Base-by-base conservation (phyloP, 345 rosid genomes). In the Rubroshorea leprosula region DNA sequence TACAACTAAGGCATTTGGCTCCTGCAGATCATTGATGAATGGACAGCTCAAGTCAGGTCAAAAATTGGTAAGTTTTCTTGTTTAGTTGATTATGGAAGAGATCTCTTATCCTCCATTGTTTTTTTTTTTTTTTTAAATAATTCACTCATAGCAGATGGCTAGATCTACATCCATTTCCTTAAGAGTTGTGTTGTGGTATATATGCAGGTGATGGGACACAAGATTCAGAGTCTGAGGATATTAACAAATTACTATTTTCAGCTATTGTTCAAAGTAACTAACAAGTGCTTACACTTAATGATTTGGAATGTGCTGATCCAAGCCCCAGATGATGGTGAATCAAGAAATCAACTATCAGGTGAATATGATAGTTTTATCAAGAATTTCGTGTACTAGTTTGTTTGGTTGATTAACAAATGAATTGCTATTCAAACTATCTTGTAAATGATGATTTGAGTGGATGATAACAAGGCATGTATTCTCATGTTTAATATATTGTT, bases 41-140 rank as follows among this genome's bases (percentile, higher is more conserved):
- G 98, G 98, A 84, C 86, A 19, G 63, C 21, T 66, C 97, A 84
- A 76, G 82, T 92, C 67, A 76, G 82, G 70, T 64, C 93, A 22
- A 78, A 83, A 76, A 72, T 79, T 65, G 84, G 98, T 82, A 73
- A 69, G 47, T 4, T 9, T 29, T 4, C 35, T n/a, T n/a, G n/a
- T n/a, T n/a, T n/a, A n/a, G n/a, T n/a, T n/a, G n/a, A n/a, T n/a
- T n/a, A n/a, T n/a, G n/a, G n/a, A n/a, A n/a, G n/a, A 29, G 9
- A 29, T 4, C 35, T 4, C 35, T 29, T 9, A 4, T 29, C 35
- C 4, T 29, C 35, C 4, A 9, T 4, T 4, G 35, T 29, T 9
- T 29, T 29, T 29, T 29, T 29, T 29, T 29, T 29, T 29, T 29
- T 29, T 29, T 29, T 29, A n/a, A n/a, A n/a, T n/a, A n/a, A n/a